Evolutionary conservation across 73 alveolate genomes (phyloP), one percentile per base, ranked within the genome.

Genomic region (Paramecium tetraurelia): DNA sequence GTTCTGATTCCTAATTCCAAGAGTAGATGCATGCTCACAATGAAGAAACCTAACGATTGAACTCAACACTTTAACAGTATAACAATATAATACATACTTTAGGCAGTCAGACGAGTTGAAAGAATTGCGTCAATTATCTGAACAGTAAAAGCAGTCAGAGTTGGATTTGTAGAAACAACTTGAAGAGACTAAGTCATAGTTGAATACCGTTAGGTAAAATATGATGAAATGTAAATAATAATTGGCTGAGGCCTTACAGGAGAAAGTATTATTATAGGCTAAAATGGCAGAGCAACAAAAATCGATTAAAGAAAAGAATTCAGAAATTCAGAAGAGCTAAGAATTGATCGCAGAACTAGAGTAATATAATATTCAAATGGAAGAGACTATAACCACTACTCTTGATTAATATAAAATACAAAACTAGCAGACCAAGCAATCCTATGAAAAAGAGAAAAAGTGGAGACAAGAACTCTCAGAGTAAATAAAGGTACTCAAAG

Each of bases 1-100:
- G 84, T 63, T 63, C 84, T 63, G 84, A 63, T 63, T 63, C 84
- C 41, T 63, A 63, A 63, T 63, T 11, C 84, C 46, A 63, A 33
- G 12, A 63, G 84, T 31, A 63, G 84, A 63, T 63, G 84, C 44
- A 63, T 18, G 46, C 41, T 6, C 2, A 63, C 10, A 63, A 50
- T 33, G 84, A 63, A 27, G 84, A 63, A 63, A 63, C 24, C 50
- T 31, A 40, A 9, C 50, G 27, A 31, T 33, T 63, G 14, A 63
- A 27, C 10, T 31, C 29, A 27, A 50, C 46, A 63, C 46, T 63
- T 31, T 3, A 27, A 63, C 84, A 63, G 84, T 63, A 63, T 11
- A 20, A 63, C 5, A 63, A 31, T 31, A 63, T 33, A 22, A 63
- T 63, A 63, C 12, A 27, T 63, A 27, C 46, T 12, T 7, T 27